These are phyloP conservation scores for Isoetes taiwanensis DNA, from an alignment of 75 land plant genomes.

Conservation along the genomic window DNA sequence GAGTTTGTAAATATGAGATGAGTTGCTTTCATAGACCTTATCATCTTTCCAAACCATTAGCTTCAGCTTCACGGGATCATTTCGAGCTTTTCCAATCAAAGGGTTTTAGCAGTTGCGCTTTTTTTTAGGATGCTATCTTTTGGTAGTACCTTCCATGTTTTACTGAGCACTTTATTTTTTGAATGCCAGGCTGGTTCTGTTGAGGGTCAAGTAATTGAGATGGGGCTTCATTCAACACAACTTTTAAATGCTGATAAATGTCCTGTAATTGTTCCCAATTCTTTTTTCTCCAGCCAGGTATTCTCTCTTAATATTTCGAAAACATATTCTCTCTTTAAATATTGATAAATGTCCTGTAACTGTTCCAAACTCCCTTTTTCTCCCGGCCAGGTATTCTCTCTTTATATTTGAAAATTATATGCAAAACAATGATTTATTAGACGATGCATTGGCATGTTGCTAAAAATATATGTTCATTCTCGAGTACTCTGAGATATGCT, in stretches of 20 bases:
- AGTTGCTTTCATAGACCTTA: no score
- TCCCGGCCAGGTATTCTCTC: neutral
- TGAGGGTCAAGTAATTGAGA: slow-evolving; percentile 80
- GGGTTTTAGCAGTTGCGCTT: no score
- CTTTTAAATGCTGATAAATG: slow-evolving; percentile 68
- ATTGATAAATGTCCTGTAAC: neutral
- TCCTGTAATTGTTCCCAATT: slow-evolving; percentile 81
- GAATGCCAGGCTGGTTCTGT: slow-evolving; percentile 67
- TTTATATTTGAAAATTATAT: neutral
- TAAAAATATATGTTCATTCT: neutral
- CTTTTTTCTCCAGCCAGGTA: slow-evolving; percentile 84
- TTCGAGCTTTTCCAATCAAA: no score
- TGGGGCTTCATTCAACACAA: slow-evolving; percentile 71
- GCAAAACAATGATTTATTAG: neutral
- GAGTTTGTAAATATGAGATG: no score
- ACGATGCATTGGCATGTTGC: neutral
- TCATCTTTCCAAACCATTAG: no score
- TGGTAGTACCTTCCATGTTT: no score
- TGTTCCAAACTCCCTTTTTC: neutral
- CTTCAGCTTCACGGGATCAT: no score
- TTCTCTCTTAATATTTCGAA: neutral
- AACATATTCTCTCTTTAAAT: neutral
- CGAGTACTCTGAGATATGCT: neutral
- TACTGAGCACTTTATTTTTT: no score
- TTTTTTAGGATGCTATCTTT: no score